Percentiles rank a stretch among this genome's conserved stretches.
These are phyloP conservation scores for Leishmania amazonensis DNA, from an alignment of 208 protist genomes.

Conservation along the genomic window DNA sequence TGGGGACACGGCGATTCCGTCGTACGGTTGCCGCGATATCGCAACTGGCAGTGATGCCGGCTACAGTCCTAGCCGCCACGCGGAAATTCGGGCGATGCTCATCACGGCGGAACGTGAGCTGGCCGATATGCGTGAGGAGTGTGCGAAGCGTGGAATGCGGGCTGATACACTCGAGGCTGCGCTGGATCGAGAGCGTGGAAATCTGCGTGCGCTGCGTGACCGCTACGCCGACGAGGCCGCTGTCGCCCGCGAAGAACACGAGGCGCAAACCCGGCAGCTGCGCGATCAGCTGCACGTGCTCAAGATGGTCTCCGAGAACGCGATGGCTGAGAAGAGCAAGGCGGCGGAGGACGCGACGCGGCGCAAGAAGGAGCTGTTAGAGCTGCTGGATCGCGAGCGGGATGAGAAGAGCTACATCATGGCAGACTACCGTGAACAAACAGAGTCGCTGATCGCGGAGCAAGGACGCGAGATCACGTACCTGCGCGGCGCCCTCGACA, in stretches of 20 bases:
- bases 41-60: slow-evolving; percentile 17
- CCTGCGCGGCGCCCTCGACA: slow-evolving; percentile 59
- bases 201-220: slow-evolving; percentile 39
- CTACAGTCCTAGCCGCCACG: slow-evolving; percentile 39
- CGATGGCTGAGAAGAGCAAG: slow-evolving; percentile 74
- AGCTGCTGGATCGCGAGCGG: slow-evolving; percentile 78
- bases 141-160: slow-evolving; percentile 40
- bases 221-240: slow-evolving; percentile 48
- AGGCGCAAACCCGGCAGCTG: slow-evolving; percentile 67
- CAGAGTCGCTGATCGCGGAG: slow-evolving; percentile 84
- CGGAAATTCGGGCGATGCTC: slow-evolving; percentile 71
- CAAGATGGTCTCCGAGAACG: slow-evolving; percentile 69
- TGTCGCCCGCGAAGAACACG: slow-evolving; percentile 59
- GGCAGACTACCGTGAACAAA: slow-evolving; percentile 89
- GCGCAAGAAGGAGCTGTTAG: slow-evolving; percentile 71
- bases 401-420: slow-evolving; percentile 88
- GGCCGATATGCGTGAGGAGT: slow-evolving; percentile 71
- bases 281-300: slow-evolving; percentile 81
- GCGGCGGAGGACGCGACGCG: slow-evolving; percentile 58
- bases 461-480: slow-evolving; percentile 84
- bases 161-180: slow-evolving; percentile 57
- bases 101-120: slow-evolving; percentile 73
- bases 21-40: slow-evolving; percentile 14
- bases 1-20: slow-evolving; percentile 12
- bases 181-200: slow-evolving; percentile 62